phyloP scores from a whole-genome alignment of 2,329 filamentous ascomycete species.

The Stachybotrys chartarum region DNA sequence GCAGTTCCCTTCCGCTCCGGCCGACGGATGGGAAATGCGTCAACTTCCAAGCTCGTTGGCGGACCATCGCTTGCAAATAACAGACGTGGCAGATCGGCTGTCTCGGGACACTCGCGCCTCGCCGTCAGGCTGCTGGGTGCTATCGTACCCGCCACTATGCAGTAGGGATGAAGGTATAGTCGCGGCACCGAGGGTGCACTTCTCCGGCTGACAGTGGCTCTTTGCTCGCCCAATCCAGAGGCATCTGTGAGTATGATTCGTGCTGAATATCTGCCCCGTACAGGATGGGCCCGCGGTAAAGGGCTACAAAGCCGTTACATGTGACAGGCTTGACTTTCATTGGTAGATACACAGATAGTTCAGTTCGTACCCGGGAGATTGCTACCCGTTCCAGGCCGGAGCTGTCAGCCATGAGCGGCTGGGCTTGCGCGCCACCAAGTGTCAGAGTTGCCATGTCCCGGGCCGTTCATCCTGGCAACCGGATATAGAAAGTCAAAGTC shows the following conservation, averaged over 20 bases:
- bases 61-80: slow-evolving; percentile 11
- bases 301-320: slow-evolving; percentile 24
- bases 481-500: slow-evolving; percentile 15
- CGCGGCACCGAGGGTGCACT: slow-evolving; percentile 17
- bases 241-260: slow-evolving; percentile 5
- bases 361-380: slow-evolving; percentile 5
- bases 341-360: slow-evolving; percentile 7
- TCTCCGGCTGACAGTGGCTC: neutral
- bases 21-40: slow-evolving; percentile 24
- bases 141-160: slow-evolving; percentile 14
- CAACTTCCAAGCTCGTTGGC: slow-evolving; percentile 21
- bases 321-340: slow-evolving; percentile 7
- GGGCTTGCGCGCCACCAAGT: too few species aligned
- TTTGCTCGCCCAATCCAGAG: slow-evolving; percentile 13
- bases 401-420: neutral
- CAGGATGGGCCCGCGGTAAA: slow-evolving; percentile 31
- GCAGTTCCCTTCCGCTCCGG: slow-evolving; percentile 15
- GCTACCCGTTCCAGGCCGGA: neutral
- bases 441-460: too few species aligned
- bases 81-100: slow-evolving; percentile 16
- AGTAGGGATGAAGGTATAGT: slow-evolving; percentile 20
- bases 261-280: slow-evolving; percentile 28
- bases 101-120: slow-evolving; percentile 3
- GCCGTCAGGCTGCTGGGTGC: slow-evolving; percentile 7
- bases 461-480: slow-evolving; percentile 12